Conservation (phyloP, 2,329 filamentous ascomycete species). For the Seiridium unicorne region DNA sequence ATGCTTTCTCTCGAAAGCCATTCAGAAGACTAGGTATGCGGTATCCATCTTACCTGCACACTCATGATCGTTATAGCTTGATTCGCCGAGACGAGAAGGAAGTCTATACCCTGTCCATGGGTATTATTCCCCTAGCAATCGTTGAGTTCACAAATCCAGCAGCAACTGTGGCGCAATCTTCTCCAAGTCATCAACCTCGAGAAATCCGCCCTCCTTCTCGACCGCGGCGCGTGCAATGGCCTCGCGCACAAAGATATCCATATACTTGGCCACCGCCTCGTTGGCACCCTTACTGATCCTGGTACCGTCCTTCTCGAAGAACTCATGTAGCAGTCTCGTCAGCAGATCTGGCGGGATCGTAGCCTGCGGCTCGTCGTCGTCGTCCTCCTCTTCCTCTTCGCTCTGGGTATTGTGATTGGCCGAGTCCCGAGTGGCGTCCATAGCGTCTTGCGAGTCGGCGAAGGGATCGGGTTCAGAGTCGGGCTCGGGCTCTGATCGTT, state of each 20-base stretch:
- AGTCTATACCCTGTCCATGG: too few species aligned
- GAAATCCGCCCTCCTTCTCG: slow-evolving; percentile 67
- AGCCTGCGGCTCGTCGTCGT: slow-evolving; percentile 36
- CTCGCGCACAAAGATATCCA: slow-evolving; percentile 89
- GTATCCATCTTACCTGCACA: too few species aligned
- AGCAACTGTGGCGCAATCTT: slow-evolving; percentile 82
- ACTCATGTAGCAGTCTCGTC: slow-evolving; percentile 73
- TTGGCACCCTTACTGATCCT: slow-evolving; percentile 77
- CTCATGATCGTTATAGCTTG: neutral
- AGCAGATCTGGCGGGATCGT: slow-evolving; percentile 73
- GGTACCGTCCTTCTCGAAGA: slow-evolving; percentile 71
- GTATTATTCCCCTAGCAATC: neutral
- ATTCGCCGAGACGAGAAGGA: too few species aligned
- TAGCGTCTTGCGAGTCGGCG: slow-evolving; percentile 20
- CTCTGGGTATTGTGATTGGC: slow-evolving; percentile 4
- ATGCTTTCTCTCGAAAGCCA: too few species aligned
- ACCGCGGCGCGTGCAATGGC: slow-evolving; percentile 77
- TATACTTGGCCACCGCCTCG: slow-evolving; percentile 74
- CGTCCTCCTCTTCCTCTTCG: slow-evolving; percentile 27
- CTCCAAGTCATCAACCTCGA: slow-evolving; percentile 89
- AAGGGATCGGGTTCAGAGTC: slow-evolving; percentile 24
- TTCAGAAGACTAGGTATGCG: too few species aligned
- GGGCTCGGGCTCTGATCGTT: neutral
- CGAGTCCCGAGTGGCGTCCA: slow-evolving; percentile 15
- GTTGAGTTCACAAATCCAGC: slow-evolving; percentile 68